These are phyloP conservation scores for Trichoderma oligosporum DNA, from an alignment of 2,329 filamentous ascomycete genomes.

Conservation along the genomic window DNA sequence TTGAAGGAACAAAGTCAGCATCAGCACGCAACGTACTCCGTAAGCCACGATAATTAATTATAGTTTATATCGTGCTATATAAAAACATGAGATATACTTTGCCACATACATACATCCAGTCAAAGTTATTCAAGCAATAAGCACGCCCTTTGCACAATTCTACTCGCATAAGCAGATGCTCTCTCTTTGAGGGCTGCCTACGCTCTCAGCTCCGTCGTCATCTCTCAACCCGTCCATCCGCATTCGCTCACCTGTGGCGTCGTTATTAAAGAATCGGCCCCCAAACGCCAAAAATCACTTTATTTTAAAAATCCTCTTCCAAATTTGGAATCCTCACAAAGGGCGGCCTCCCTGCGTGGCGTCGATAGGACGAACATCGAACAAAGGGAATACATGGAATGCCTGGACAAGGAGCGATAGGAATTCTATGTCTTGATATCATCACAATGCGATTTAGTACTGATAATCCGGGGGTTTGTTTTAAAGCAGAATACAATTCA, in stretches of 20 bases:
- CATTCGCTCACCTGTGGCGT: slow-evolving; percentile 5
- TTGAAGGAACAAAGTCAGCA: no score
- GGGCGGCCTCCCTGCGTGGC: slow-evolving; percentile 13
- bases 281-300: background rate
- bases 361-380: background rate
- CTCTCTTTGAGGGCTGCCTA: background rate
- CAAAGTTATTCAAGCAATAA: no score
- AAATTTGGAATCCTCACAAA: slow-evolving; percentile 13
- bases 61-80: no score
- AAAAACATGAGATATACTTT: no score
- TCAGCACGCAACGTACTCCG: no score
- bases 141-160: background rate
- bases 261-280: background rate
- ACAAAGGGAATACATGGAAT: background rate
- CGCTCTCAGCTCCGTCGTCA: background rate
- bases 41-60: no score
- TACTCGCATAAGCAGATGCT: background rate
- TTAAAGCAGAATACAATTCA: background rate
- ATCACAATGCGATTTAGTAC: background rate
- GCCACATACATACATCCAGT: no score
- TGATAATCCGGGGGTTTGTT: no score
- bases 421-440: background rate
- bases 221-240: slow-evolving; percentile 5
- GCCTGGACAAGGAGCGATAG: background rate
- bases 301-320: background rate